A percentile compares a stretch with the other conserved stretches of the same genome.
These are phyloP conservation scores for Wallacemonas sp. DNA, from an alignment of 208 protist genomes.

Conservation along the genomic window DNA sequence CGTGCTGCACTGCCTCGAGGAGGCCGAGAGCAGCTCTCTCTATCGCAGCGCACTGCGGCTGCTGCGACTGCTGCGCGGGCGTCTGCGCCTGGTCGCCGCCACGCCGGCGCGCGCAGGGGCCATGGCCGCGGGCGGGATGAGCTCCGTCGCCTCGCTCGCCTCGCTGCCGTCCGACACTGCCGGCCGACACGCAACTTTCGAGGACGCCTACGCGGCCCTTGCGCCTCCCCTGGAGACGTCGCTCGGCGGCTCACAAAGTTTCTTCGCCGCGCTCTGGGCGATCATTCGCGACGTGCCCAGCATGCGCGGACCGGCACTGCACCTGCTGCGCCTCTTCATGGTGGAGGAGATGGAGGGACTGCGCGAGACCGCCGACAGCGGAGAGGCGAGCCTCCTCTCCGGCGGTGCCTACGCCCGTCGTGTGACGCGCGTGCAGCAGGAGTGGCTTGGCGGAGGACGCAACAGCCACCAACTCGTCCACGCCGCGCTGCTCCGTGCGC, in stretches of 20 bases:
- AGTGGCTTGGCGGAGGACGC: slow-evolving; percentile 38
- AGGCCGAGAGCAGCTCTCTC: slow-evolving; percentile 52
- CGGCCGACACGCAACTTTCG: slow-evolving; percentile 23
- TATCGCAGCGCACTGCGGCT: slow-evolving; percentile 49
- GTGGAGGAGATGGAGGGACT: slow-evolving; percentile 15
- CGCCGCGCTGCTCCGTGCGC: slow-evolving; percentile 36
- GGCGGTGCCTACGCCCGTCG: neutral
- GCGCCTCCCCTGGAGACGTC: neutral
- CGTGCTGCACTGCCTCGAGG: slow-evolving; percentile 55
- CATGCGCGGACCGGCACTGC: slow-evolving; percentile 28
- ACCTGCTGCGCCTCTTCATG: slow-evolving; percentile 35
- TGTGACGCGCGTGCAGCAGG: neutral
- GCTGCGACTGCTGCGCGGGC: slow-evolving; percentile 20
- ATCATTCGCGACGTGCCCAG: slow-evolving; percentile 28
- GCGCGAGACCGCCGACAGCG: neutral
- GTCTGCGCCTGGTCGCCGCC: slow-evolving; percentile 6
- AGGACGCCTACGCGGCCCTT: slow-evolving; percentile 9
- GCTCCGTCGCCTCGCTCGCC: neutral
- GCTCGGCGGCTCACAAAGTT: slow-evolving; percentile 28
- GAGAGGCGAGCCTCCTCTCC: too few relatives aligned
- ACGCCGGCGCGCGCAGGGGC: neutral
- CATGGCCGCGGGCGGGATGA: neutral
- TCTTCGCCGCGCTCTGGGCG: slow-evolving; percentile 32
- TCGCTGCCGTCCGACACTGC: slow-evolving; percentile 4
- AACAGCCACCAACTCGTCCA: slow-evolving; percentile 15